Percentiles rank a stretch among this genome's conserved stretches.
phyloP scores from a whole-genome alignment of 2,329 filamentous ascomycete genomes.

The Didymella arachidicola region DNA sequence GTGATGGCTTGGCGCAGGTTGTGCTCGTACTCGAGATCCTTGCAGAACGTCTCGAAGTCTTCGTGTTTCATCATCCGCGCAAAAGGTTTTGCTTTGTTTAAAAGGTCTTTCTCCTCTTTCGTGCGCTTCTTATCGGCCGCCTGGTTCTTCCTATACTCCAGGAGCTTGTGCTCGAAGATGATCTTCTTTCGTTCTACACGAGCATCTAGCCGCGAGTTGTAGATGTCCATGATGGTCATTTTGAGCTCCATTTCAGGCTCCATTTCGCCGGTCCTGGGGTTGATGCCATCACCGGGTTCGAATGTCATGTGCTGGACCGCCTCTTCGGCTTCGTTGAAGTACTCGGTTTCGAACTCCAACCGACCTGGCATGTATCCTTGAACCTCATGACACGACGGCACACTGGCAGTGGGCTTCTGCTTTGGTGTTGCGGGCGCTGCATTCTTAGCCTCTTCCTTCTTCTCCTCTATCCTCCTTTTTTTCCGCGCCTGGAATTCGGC shows the following conservation, averaged over 20 bases:
- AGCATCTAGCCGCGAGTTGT: constrained; percentile 89
- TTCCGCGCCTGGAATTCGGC: constrained; percentile 94
- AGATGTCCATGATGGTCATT: constrained; percentile 97
- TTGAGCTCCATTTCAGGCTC: constrained; percentile 98
- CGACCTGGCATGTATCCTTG: constrained; percentile 99
- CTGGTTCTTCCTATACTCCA: constrained; percentile 92
- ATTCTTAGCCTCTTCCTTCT: constrained; percentile 85
- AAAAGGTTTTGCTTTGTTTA: constrained; percentile 95
- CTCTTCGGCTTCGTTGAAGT: constrained; percentile 97
- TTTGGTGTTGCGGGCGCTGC: constrained; percentile 85
- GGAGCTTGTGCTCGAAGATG: constrained; percentile 90
- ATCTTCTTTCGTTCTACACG: constrained; percentile 95
- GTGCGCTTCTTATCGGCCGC: constrained; percentile 92
- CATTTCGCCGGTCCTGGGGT: constrained; percentile 80
- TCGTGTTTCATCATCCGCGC: constrained; percentile 94
- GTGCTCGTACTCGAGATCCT: constrained; percentile 87
- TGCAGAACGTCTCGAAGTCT: constrained; percentile 86
- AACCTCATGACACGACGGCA: constrained; percentile 96
- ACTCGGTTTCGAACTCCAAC: constrained; percentile 96
- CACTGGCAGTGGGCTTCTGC: constrained; percentile 93
- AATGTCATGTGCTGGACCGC: constrained; percentile 99
- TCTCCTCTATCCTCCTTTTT: constrained; percentile 90
- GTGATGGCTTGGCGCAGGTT: constrained; percentile 88
- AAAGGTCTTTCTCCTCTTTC: constrained; percentile 89
- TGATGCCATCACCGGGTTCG: constrained; percentile 92